Conservation (phyloP, 768 basidiomycete genomes). For the Leccinellum rugosiceps region DNA sequence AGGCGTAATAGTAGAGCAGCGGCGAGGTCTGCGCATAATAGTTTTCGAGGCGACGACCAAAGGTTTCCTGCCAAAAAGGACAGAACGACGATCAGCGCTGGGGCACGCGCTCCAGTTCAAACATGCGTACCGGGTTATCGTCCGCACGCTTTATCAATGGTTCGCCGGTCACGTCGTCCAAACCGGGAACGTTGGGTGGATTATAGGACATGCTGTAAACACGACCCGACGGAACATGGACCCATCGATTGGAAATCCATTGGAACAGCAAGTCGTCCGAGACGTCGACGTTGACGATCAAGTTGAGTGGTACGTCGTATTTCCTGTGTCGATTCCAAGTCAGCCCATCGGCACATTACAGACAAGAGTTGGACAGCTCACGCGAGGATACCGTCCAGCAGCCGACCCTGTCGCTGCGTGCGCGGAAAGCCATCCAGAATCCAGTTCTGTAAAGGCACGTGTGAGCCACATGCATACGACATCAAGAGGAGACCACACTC, state of each 20-base stretch:
- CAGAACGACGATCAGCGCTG: constrained; percentile 9
- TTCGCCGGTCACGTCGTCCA: constrained; percentile 85
- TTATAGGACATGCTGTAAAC: constrained; percentile 88
- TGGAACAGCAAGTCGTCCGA: constrained; percentile 77
- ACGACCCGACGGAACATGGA: constrained; percentile 81
- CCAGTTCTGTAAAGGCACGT: constrained; percentile 59
- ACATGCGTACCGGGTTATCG: constrained; percentile 70
- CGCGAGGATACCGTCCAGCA: constrained; percentile 73
- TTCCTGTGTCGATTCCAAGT: constrained; percentile 38
- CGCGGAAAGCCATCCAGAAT: constrained; percentile 90
- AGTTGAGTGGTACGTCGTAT: constrained; percentile 61
- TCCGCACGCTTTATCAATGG: constrained; percentile 77
- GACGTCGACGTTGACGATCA: constrained; percentile 81
- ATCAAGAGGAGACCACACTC: constrained; percentile 23
- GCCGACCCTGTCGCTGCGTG: constrained; percentile 73
- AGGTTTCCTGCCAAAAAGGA: constrained; percentile 56
- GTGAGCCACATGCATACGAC: not conserved
- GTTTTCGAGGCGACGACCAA: constrained; percentile 66
- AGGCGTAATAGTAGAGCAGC: constrained; percentile 66
- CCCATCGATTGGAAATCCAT: constrained; percentile 83
- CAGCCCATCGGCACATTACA: not conserved
- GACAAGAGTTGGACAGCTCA: constrained; percentile 29
- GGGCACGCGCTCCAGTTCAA: not conserved
- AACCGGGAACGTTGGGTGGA: constrained; percentile 69
- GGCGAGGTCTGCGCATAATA: constrained; percentile 83